Conservation (phyloP, 164 flowering plant species). For the Saururus chinensis region DNA sequence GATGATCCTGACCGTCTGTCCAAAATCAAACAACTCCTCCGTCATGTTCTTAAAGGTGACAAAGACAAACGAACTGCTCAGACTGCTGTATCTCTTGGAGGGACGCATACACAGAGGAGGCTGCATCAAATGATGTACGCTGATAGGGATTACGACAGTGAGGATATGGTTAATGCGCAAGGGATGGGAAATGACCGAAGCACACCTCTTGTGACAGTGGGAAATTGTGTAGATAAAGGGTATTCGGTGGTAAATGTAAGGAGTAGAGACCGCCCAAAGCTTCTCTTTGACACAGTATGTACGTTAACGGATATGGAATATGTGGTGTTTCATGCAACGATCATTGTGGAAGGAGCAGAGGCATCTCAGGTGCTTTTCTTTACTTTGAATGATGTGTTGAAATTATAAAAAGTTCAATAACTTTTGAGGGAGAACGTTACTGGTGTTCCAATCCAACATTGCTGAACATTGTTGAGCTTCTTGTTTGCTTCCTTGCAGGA, state of each 20-base stretch:
- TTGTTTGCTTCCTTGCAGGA: conserved; percentile 35
- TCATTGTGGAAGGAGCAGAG: conserved; percentile 71
- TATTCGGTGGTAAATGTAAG: conserved; percentile 75
- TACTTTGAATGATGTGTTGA: background rate
- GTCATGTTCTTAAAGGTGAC: conserved; percentile 58
- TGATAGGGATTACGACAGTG: conserved; percentile 69
- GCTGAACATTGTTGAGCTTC: background rate
- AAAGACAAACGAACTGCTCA: conserved; percentile 58
- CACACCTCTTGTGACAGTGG: conserved; percentile 55
- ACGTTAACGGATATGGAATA: conserved; percentile 94
- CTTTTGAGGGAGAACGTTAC: too few species aligned
- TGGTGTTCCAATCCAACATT: too few species aligned
- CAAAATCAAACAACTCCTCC: conserved; percentile 60
- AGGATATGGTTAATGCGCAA: conserved; percentile 13
- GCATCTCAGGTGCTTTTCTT: conserved; percentile 62
- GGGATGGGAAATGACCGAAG: conserved; percentile 20
- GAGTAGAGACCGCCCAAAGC: conserved; percentile 75
- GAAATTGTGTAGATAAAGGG: conserved; percentile 54
- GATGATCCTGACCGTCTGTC: conserved; percentile 49
- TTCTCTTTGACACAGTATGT: conserved; percentile 85
- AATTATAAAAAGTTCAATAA: too few species aligned
- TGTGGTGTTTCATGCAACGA: conserved; percentile 79
- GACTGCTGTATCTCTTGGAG: conserved; percentile 59
- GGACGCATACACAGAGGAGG: conserved; percentile 70
- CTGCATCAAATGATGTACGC: conserved; percentile 96